Conservation (phyloP, 371 early-diverging fungal genomes). For the Blyttiomyces sp. region DNA sequence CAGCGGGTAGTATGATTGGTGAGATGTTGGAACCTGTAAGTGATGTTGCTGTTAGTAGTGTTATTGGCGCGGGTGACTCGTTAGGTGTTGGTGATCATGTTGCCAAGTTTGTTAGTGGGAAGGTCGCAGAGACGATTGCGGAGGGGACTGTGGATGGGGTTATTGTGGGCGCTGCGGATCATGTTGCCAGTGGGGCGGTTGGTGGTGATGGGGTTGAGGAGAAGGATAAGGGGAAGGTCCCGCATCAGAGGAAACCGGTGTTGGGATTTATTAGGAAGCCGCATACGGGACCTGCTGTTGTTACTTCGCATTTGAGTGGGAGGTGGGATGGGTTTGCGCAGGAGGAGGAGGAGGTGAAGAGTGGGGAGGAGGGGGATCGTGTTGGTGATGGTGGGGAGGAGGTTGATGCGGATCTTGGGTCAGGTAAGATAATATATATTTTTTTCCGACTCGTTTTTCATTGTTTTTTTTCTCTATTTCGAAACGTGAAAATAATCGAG, state of each 20-base stretch:
- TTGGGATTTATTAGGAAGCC: background rate
- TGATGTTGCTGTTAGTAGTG: background rate
- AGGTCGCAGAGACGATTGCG: conserved; percentile 2
- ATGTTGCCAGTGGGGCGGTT: background rate
- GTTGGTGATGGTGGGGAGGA: background rate
- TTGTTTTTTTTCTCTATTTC: no score
- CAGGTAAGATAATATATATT: no score
- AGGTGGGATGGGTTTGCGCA: conserved; percentile 10
- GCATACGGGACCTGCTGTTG: background rate
- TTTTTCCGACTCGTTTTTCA: no score
- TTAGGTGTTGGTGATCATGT: conserved; percentile 5
- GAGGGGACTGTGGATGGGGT: background rate
- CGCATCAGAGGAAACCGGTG: background rate
- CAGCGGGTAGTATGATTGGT: conserved; percentile 11
- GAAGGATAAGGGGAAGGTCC: background rate
- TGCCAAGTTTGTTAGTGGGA: conserved; percentile 5
- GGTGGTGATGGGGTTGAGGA: background rate
- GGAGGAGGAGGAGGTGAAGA: background rate
- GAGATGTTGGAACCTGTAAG: conserved; percentile 1
- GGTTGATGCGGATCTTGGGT: no score
- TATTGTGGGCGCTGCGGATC: background rate
- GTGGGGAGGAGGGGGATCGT: background rate
- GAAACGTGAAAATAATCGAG: no score
- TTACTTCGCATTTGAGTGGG: conserved; percentile 11
- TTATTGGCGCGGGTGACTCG: background rate